These are phyloP conservation scores for Schwanniomyces polymorphus DNA, from an alignment of 805 yeast genomes.

Conservation along the genomic window DNA sequence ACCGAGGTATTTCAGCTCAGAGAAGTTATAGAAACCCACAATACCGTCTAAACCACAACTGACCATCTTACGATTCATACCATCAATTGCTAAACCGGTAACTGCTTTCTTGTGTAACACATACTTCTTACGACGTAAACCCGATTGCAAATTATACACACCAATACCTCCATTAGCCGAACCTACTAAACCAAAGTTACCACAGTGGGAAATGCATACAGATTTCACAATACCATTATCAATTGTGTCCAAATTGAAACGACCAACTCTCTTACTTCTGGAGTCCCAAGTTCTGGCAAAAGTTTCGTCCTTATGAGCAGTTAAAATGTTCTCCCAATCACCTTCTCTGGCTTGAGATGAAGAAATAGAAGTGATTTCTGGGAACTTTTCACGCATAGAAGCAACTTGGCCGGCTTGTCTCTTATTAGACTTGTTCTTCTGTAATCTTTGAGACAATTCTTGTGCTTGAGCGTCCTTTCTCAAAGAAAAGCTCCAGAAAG, in stretches of 20 bases:
- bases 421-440: conserved; percentile 28
- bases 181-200: conserved; percentile 92
- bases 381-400: conserved; percentile 65
- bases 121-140: conserved; percentile 70
- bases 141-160: conserved; percentile 89
- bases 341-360: conserved; percentile 75
- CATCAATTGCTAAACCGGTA: conserved; percentile 86
- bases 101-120: conserved; percentile 74
- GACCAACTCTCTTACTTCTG: conserved; percentile 75
- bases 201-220: conserved; percentile 86
- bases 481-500: conserved; percentile 89
- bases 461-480: conserved; percentile 97
- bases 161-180: conserved; percentile 83
- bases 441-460: conserved; percentile 78
- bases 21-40: conserved; percentile 84
- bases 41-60: conserved; percentile 87
- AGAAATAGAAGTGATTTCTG: conserved; percentile 71
- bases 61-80: conserved; percentile 85
- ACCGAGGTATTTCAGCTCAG: conserved; percentile 65
- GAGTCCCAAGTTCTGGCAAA: conserved; percentile 93
- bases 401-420: conserved; percentile 57
- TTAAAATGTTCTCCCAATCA: conserved; percentile 91
- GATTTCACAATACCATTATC: conserved; percentile 76
- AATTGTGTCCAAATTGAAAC: conserved; percentile 65
- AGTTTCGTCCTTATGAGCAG: conserved; percentile 81